These are phyloP conservation scores for Sanghuangporus sanghuang DNA, from an alignment of 1,284 basidiomycete species.

Conservation along the genomic window DNA sequence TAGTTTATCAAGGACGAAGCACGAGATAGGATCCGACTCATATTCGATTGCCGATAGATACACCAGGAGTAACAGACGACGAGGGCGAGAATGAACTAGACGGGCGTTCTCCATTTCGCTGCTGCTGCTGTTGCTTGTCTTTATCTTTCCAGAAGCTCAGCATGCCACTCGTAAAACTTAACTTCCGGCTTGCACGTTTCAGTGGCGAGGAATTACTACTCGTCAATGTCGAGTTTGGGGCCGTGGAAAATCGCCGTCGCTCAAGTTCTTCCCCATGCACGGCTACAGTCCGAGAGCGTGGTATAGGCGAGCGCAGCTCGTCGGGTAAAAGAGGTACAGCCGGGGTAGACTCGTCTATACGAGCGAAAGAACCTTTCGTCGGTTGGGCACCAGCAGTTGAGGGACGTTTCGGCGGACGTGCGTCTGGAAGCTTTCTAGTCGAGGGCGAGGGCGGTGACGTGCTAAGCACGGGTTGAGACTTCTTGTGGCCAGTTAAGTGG, in stretches of 20 bases:
- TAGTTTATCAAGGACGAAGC: too few species aligned
- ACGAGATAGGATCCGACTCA: neutral
- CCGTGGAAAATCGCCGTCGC: slow-evolving; percentile 1
- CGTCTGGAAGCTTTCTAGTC: neutral
- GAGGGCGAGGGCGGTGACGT: neutral
- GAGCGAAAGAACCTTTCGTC: neutral
- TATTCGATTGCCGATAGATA: neutral
- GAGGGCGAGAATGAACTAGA: neutral
- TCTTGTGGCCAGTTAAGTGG: slow-evolving; percentile 14
- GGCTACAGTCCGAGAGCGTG: neutral
- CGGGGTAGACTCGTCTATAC: neutral
- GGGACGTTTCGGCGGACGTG: slow-evolving; percentile 7
- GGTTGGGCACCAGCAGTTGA: slow-evolving; percentile 10
- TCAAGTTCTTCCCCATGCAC: slow-evolving; percentile 6
- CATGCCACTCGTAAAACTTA: slow-evolving; percentile 62
- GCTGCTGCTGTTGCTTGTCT: slow-evolving; percentile 26
- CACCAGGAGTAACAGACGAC: neutral
- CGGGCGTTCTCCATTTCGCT: slow-evolving; percentile 13
- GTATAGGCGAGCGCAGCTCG: neutral
- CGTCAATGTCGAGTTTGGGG: slow-evolving; percentile 14
- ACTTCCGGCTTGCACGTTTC: slow-evolving; percentile 54
- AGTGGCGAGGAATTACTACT: slow-evolving; percentile 15
- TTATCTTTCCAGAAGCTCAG: slow-evolving; percentile 47
- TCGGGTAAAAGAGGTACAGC: slow-evolving; percentile 6
- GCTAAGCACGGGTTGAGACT: slow-evolving; percentile 11